Percentiles rank a stretch among this genome's conserved stretches.
Evolutionary conservation across 257 asterid genomes (phyloP).

Genomic region (Ligustrum vulgare): DNA sequence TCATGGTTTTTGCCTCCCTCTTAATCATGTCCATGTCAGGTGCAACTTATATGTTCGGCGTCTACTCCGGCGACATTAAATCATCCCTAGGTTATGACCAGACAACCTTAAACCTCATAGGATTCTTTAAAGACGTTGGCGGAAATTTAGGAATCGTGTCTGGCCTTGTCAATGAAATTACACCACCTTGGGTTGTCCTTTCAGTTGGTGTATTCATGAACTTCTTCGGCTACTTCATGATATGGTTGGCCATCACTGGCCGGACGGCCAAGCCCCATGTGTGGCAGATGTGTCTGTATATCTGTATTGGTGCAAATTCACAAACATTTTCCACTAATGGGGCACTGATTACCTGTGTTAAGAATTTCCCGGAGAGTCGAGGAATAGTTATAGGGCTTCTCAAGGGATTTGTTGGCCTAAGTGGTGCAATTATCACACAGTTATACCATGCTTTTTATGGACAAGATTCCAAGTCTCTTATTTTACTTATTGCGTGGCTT

Average conservation of each 20-base stretch:
- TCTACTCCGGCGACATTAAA: slow-evolving; percentile 52
- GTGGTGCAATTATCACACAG: slow-evolving; percentile 72
- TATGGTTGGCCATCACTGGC: slow-evolving; percentile 59
- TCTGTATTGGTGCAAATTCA: slow-evolving; percentile 62
- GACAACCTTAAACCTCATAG: slow-evolving; percentile 49
- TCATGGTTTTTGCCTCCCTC: slow-evolving; percentile 54
- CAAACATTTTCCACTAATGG: slow-evolving; percentile 66
- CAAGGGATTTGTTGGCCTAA: slow-evolving; percentile 62
- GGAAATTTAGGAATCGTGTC: slow-evolving; percentile 57
- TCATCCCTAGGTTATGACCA: slow-evolving; percentile 59
- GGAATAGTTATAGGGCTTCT: slow-evolving; percentile 52
- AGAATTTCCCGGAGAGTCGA: slow-evolving; percentile 65
- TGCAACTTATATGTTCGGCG: slow-evolving; percentile 63
- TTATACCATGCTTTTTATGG: slow-evolving; percentile 51
- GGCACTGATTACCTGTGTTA: slow-evolving; percentile 60
- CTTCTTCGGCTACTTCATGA: slow-evolving; percentile 61
- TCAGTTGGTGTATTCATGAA: slow-evolving; percentile 52
- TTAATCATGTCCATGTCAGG: slow-evolving; percentile 64
- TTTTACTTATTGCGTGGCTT: slow-evolving; percentile 58
- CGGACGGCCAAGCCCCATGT: slow-evolving; percentile 37
- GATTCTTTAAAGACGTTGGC: slow-evolving; percentile 68
- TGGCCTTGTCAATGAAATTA: slow-evolving; percentile 51
- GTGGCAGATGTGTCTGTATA: slow-evolving; percentile 69
- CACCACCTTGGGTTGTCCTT: slow-evolving; percentile 71
- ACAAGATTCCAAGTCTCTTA: slow-evolving; percentile 35